Percentiles rank a stretch among this genome's conserved stretches.
These are phyloP conservation scores for Tieghemostelium lacteum DNA, from an alignment of 78 protist species.

Conservation along the genomic window DNA sequence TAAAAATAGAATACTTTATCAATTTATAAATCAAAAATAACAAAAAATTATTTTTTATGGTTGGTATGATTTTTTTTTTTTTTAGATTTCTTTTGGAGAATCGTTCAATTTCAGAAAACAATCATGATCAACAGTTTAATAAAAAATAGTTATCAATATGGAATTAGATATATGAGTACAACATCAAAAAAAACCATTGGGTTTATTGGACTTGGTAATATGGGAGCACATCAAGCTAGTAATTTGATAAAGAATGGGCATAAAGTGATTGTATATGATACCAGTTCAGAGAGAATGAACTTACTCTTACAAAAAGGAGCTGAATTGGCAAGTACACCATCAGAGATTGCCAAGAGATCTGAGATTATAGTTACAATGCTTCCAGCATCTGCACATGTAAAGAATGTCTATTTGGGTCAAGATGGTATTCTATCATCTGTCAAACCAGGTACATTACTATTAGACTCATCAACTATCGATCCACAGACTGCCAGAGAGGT, in stretches of 20 bases:
- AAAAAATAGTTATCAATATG: no score
- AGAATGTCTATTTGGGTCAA: conserved; percentile 83
- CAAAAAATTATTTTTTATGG: no score
- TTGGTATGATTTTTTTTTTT: no score
- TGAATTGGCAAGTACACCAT: conserved; percentile 26
- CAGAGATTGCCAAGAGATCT: conserved; percentile 64
- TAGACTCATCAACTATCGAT: conserved; percentile 92
- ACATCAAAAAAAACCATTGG: conserved; percentile 69
- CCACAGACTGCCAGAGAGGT: conserved; percentile 84
- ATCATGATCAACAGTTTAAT: background rate
- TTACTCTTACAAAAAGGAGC: conserved; percentile 69
- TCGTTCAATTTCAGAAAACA: background rate
- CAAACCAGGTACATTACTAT: conserved; percentile 47
- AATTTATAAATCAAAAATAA: no score
- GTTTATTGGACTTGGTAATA: conserved; percentile 95
- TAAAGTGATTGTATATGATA: conserved; percentile 78
- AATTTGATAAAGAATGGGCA: conserved; percentile 85
- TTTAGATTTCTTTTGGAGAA: background rate
- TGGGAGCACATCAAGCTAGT: conserved; percentile 93
- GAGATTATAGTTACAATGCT: conserved; percentile 91
- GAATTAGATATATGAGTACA: conserved; percentile 18
- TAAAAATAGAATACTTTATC: no score
- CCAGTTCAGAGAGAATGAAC: conserved; percentile 50
- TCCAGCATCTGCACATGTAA: conserved; percentile 89
- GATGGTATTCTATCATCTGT: conserved; percentile 44